Evolutionary conservation across 345 rosid species (phyloP), one percentile per base, ranked within the genome.

Genomic region (Arabis hirsuta): DNA sequence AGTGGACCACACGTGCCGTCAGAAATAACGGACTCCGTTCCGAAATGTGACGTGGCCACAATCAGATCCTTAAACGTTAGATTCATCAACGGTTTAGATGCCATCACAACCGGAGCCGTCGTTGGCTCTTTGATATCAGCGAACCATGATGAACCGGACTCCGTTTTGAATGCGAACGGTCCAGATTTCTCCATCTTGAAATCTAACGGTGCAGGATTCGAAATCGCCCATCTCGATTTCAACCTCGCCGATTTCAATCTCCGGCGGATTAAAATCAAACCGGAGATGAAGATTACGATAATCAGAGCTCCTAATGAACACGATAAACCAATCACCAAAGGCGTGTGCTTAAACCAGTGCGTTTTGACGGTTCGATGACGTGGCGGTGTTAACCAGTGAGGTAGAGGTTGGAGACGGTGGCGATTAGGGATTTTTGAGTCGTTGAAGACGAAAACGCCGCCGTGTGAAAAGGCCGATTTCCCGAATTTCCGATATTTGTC

Each of bases 21-120:
- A 0, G 92, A 84, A 0, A 94, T 79, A 46, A 89, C 52, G 2
- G 98, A 91, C 58, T 94, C 97, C 59, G 81, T 88, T 2, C 97
- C 98, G 62, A 94, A 94, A 71, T 88, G 86, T 36, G 96, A 89
- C 64, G 98, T 94, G 78, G 98, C 96, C n/a, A 81, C 93, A 39
- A 94, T 94, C 78, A 94, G 79, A 84, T 91, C 97, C 83, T 87
- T 91, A 79, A 94, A 94, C 9, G 95, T 94, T 47, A 94, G 67
- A 65, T 74, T 88, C 90, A 94, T 84, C 84, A 94, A 78, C 65
- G 98, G 98, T 81, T 94, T 94, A 16, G 89, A 82, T 41, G 82
- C 82, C 95, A 94, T 91, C 32, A 87, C 76, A 41, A 94, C 92
- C 5, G 89, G 73, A 1, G 98, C 95, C n/a, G 89, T 84, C 34